These are phyloP conservation scores for Butyriboletus appendiculatus DNA, from an alignment of 1,284 basidiomycete genomes.

Conservation along the genomic window DNA sequence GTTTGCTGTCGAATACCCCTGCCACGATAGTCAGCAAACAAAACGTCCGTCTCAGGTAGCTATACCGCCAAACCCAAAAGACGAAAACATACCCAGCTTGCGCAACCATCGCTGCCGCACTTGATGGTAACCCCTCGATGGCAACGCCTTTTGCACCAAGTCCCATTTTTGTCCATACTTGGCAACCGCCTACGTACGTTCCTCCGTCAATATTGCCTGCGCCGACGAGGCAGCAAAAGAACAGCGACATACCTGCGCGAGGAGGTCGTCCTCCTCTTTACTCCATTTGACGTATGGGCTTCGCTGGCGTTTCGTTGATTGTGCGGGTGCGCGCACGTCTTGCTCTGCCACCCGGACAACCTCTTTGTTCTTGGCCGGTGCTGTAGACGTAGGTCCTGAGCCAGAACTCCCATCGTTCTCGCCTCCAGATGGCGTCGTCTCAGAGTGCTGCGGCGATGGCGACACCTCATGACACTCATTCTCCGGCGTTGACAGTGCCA, in stretches of 20 bases:
- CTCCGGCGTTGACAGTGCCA: background rate
- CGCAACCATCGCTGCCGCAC: constrained; percentile 42
- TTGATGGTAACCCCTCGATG: constrained; percentile 41
- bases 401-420: background rate
- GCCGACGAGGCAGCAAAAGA: background rate
- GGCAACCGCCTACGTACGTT: constrained; percentile 34
- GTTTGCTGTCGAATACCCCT: constrained; percentile 42
- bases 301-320: constrained; percentile 31
- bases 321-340: background rate
- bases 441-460: constrained; percentile 2
- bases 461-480: constrained; percentile 8
- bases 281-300: constrained; percentile 44
- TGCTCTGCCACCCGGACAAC: constrained; percentile 28
- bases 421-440: constrained; percentile 2
- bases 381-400: background rate
- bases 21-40: background rate
- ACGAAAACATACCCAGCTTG: constrained; percentile 34
- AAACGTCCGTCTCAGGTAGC: background rate
- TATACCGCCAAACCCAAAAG: too few relatives aligned
- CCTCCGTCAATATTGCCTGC: background rate
- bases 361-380: constrained; percentile 22
- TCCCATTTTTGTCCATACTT: constrained; percentile 45
- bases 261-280: constrained; percentile 41
- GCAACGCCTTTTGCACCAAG: constrained; percentile 40
- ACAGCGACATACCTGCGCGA: constrained; percentile 34